Evolutionary conservation across 2,329 filamentous ascomycete species (phyloP).

Genomic region (Apiospora hydei): DNA sequence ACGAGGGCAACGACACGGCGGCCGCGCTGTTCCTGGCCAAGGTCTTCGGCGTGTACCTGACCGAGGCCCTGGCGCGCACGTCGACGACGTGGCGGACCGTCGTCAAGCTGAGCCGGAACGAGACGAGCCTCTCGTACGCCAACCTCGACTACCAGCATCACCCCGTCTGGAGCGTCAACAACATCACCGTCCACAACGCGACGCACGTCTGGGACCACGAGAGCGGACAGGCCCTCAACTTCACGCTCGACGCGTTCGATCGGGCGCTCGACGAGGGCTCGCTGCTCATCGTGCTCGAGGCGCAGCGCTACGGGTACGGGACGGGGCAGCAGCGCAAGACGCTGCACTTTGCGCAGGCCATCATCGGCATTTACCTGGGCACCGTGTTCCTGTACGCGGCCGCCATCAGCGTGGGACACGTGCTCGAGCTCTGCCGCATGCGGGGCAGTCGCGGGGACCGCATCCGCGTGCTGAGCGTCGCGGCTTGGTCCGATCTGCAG

Average conservation of each 20-base stretch:
- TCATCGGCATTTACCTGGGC: not conserved
- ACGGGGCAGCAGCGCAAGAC: conserved; percentile 5
- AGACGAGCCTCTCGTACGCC: not conserved
- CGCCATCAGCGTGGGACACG: not conserved
- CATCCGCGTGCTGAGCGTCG: not conserved
- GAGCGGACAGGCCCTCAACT: not conserved
- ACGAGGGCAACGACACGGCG: not conserved
- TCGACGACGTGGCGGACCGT: not conserved
- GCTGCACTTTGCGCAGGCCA: not conserved
- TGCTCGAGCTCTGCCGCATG: not conserved
- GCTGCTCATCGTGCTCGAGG: not conserved
- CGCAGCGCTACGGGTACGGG: conserved; percentile 1
- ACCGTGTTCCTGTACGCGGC: not conserved
- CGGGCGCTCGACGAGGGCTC: not conserved
- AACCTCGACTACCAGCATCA: not conserved
- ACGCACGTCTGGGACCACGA: not conserved
- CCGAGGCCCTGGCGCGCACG: not conserved
- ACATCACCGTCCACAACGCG: not conserved
- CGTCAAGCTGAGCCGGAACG: not conserved
- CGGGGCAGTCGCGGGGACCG: not conserved
- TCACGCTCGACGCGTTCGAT: not conserved
- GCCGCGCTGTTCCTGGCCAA: not conserved
- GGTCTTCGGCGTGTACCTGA: not conserved
- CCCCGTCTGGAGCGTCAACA: not conserved
- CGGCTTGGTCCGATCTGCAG: not conserved